These are phyloP conservation scores for Geotrichum aggregatum DNA, from an alignment of 1,139 yeast genomes.

Conservation along the genomic window DNA sequence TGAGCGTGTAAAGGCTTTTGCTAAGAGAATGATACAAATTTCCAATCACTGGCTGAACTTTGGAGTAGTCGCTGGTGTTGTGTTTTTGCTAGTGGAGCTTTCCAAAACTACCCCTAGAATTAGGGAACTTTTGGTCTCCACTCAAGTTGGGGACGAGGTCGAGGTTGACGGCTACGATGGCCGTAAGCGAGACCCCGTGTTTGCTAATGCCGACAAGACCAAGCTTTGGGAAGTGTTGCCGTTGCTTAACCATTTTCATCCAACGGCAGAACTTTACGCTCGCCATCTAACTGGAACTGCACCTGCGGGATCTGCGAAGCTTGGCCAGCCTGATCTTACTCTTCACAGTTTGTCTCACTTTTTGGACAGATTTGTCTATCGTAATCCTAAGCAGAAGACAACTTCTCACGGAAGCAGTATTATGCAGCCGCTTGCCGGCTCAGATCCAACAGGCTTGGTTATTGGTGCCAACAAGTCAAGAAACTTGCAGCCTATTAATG, in stretches of 20 bases:
- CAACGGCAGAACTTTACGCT: conserved; percentile 83
- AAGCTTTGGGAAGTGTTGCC: conserved; percentile 83
- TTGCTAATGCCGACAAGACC: conserved; percentile 73
- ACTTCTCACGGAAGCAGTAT: conserved; percentile 76
- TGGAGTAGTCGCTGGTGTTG: conserved; percentile 89
- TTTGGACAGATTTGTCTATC: conserved; percentile 91
- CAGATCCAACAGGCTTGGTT: conserved; percentile 68
- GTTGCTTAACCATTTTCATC: conserved; percentile 81
- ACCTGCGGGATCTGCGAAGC: conserved; percentile 47
- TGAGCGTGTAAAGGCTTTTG: conserved; percentile 78
- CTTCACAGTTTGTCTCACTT: conserved; percentile 83
- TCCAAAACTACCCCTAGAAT: conserved; percentile 51
- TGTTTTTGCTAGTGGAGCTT: conserved; percentile 69
- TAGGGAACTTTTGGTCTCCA: conserved; percentile 43
- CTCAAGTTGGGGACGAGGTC: conserved; percentile 38
- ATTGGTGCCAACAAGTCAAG: conserved; percentile 43
- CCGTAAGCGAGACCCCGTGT: conserved; percentile 84
- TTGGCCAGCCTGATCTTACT: conserved; percentile 79
- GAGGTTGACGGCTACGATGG: conserved; percentile 60
- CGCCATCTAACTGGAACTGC: conserved; percentile 37
- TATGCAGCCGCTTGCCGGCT: conserved; percentile 97
- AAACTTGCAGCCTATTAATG: conserved; percentile 57
- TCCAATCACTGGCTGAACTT: conserved; percentile 81
- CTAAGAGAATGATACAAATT: conserved; percentile 82
- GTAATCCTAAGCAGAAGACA: conserved; percentile 79